Evolutionary conservation across 768 basidiomycete species (phyloP).

Genomic region (Tylopilus intermedius): DNA sequence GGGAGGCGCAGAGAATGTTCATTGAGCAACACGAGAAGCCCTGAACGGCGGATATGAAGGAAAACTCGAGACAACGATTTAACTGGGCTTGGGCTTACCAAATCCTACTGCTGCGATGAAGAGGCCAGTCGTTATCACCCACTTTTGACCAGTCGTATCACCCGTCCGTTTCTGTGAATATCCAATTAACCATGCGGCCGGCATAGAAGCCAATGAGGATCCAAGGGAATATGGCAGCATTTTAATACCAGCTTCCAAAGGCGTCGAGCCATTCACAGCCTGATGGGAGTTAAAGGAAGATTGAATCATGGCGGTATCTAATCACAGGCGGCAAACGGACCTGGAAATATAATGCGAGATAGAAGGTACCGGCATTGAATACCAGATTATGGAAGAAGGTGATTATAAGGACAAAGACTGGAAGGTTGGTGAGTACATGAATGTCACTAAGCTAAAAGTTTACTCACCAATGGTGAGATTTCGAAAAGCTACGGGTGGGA

Average conservation of each 20-base stretch:
- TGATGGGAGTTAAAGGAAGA: slow-evolving; percentile 25
- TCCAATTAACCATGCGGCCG: slow-evolving; percentile 78
- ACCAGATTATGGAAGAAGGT: slow-evolving; percentile 79
- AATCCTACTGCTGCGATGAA: slow-evolving; percentile 66
- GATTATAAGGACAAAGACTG: slow-evolving; percentile 62
- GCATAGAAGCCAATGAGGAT: slow-evolving; percentile 79
- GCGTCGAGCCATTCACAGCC: slow-evolving; percentile 69
- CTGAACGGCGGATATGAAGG: slow-evolving; percentile 35
- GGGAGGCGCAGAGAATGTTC: slow-evolving; percentile 41
- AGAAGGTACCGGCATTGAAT: slow-evolving; percentile 83
- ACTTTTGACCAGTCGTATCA: slow-evolving; percentile 62
- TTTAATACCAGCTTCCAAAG: slow-evolving; percentile 65
- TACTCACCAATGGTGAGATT: slow-evolving; percentile 55
- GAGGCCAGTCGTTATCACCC: slow-evolving; percentile 59
- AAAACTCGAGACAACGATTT: not conserved
- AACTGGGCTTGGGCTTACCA: slow-evolving; percentile 39
- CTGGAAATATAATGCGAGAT: slow-evolving; percentile 80
- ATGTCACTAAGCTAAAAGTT: slow-evolving; percentile 6
- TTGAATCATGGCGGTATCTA: not conserved
- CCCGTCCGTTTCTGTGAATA: slow-evolving; percentile 54
- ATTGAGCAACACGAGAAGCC: slow-evolving; percentile 60
- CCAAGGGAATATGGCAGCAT: slow-evolving; percentile 83
- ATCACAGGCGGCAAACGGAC: slow-evolving; percentile 34
- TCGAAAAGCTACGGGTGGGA: slow-evolving; percentile 60
- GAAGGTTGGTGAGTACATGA: slow-evolving; percentile 8